These are phyloP conservation scores for Rutstroemia sp. DNA, from an alignment of 2,329 filamentous ascomycete genomes.

Conservation along the genomic window DNA sequence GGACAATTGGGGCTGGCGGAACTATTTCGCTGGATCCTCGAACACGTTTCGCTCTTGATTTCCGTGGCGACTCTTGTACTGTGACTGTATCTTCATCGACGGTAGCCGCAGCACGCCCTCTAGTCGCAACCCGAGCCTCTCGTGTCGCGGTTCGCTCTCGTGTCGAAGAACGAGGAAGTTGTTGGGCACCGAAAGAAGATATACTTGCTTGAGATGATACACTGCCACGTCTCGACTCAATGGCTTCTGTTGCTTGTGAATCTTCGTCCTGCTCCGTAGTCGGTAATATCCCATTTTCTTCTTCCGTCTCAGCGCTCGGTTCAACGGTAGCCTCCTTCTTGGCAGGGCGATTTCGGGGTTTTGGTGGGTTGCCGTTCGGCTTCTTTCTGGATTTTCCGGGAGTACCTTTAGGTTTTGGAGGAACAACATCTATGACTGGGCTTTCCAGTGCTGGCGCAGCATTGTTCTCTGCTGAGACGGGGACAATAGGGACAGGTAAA, in stretches of 20 bases:
- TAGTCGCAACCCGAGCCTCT: conserved; percentile 7
- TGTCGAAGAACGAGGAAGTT: conserved; percentile 11
- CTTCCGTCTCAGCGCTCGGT: conserved; percentile 7
- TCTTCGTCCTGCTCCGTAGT: conserved; percentile 22
- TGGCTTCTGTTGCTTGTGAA: conserved; percentile 13
- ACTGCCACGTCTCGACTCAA: conserved; percentile 16
- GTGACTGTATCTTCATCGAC: background rate
- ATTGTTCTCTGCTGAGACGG: background rate
- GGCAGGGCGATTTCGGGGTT: conserved; percentile 9
- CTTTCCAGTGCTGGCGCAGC: background rate
- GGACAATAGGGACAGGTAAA: background rate
- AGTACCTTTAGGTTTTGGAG: conserved; percentile 2
- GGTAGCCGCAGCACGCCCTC: background rate
- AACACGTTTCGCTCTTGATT: conserved; percentile 10
- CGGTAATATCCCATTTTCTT: conserved; percentile 18
- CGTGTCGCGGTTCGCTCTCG: conserved; percentile 10
- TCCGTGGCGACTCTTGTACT: conserved; percentile 1
- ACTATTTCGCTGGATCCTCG: conserved; percentile 5
- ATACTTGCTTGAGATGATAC: conserved; percentile 16
- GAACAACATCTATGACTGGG: background rate
- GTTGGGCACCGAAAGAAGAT: conserved; percentile 12
- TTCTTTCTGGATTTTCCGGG: conserved; percentile 13
- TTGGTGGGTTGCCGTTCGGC: conserved; percentile 6
- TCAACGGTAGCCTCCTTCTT: conserved; percentile 13
- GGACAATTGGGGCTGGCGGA: background rate